Base-by-base conservation (phyloP, 1,139 yeast genomes). In the Geotrichum reessii region DNA sequence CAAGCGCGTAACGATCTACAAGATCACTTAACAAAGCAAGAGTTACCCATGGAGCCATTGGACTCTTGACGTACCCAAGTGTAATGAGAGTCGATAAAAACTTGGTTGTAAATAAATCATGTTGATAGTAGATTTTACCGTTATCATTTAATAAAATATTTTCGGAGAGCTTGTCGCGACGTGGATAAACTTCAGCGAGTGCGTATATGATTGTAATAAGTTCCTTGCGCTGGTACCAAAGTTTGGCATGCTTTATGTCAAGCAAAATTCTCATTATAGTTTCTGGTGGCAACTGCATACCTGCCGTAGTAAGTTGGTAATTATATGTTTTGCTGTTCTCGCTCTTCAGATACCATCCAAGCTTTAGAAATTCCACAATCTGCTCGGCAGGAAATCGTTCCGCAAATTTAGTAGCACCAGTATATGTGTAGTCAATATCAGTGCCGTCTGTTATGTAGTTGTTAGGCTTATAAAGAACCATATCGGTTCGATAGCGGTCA, bases 11-110 rank as follows among this genome's bases (percentile, higher is more conserved):
- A 14, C 47, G 44, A n/a, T 19, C 33, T 6, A 50, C 55, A 11
- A 55, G 27, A 14, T 55, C 54, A 5, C 54, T 48, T 14, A 55
- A 48, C 12, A 47, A 14, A 3, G 47, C 24, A 12, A 55, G 46
- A 2, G 54, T 40, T 8, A 50, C 44, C 58, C 58, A 55, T 1
- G 58, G 58, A 3, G 50, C 28, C 4, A 40, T 24, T 5, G 58
- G 58, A 6, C 55, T 47, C 31, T 55, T 55, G 22, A 51, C 17
- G 40, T 50, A 55, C 17, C 55, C 58, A 14, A 55, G 51, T 21
- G 22, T 33, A 11, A 55, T 48, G 4, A 55, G 31, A 5, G 51
- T 44, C 4, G 50, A 47, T 17, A 55, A 46, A 7, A 55, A 37
- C 22, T 40, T 25, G 6, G 55, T 19, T 8, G 31, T 55, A 47